Evolutionary conservation across 805 yeast genomes (phyloP).

Genomic region (Candida pseudoglaebosa): DNA sequence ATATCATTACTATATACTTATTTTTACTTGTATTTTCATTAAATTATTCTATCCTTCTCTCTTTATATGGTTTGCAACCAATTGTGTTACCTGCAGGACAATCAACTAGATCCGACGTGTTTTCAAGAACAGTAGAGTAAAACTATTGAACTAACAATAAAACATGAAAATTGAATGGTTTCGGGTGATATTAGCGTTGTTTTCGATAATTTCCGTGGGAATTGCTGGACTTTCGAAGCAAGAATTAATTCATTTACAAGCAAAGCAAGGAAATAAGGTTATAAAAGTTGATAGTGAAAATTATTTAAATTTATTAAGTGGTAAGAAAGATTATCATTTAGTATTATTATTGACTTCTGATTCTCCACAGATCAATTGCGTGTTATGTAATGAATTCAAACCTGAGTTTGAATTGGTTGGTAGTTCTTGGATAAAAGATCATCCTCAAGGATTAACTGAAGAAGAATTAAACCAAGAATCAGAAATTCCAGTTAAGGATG

Average conservation of each 20-base stretch:
- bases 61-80: conserved; percentile 2
- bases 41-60: too few species aligned
- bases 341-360: conserved; percentile 70
- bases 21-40: too few species aligned
- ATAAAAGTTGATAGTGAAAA: conserved; percentile 53
- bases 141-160: not conserved
- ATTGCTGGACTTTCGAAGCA: conserved; percentile 21
- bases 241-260: conserved; percentile 18
- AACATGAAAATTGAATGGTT: not conserved
- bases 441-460: conserved; percentile 41
- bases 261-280: conserved; percentile 16
- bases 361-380: conserved; percentile 70
- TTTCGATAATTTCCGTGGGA: conserved; percentile 13
- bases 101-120: conserved; percentile 2
- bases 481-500: conserved; percentile 17
- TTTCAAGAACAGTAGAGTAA: not conserved
- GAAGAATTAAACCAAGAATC: conserved; percentile 35
- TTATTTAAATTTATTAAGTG: conserved; percentile 51
- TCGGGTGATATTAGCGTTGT: conserved; percentile 7
- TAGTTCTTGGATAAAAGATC: conserved; percentile 50
- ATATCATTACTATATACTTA: not conserved
- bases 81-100: too few species aligned
- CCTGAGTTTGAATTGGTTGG: conserved; percentile 65
- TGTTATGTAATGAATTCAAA: conserved; percentile 62
- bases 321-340: conserved; percentile 68